Conservation (phyloP, 2,329 filamentous ascomycete genomes). For the Ophiostoma fasciatum region DNA sequence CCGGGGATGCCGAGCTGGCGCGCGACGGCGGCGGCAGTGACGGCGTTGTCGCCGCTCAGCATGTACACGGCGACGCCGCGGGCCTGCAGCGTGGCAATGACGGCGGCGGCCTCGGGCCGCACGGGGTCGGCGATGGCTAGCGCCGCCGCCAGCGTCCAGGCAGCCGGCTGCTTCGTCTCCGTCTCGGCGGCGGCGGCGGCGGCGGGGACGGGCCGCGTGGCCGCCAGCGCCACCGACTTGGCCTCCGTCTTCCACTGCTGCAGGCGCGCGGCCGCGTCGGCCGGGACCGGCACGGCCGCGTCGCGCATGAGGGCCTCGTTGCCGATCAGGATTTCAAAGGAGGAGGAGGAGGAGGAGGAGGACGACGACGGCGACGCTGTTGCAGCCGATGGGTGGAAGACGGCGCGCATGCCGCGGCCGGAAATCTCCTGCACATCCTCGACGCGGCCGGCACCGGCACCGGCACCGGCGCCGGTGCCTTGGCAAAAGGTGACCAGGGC, state of each 20-base stretch:
- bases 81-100: slow-evolving; percentile 49
- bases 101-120: slow-evolving; percentile 51
- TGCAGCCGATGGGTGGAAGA: slow-evolving; percentile 19
- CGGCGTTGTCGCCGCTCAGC: slow-evolving; percentile 82
- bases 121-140: slow-evolving; percentile 73
- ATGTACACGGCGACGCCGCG: slow-evolving; percentile 70
- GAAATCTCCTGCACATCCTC: slow-evolving; percentile 48
- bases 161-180: not conserved
- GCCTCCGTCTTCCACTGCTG: slow-evolving; percentile 46
- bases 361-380: too few species aligned
- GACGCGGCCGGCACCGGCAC: slow-evolving; percentile 16
- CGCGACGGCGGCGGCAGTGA: slow-evolving; percentile 70
- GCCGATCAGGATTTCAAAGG: slow-evolving; percentile 47
- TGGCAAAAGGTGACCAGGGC: slow-evolving; percentile 51
- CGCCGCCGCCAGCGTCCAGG: slow-evolving; percentile 45
- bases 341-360: too few species aligned
- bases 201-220: slow-evolving; percentile 21
- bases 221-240: slow-evolving; percentile 48
- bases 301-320: slow-evolving; percentile 56
- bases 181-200: not conserved
- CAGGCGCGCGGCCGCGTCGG: slow-evolving; percentile 22
- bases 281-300: slow-evolving; percentile 25
- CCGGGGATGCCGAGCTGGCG: slow-evolving; percentile 56
- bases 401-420: slow-evolving; percentile 54
- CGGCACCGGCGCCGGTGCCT: slow-evolving; percentile 7